Base-by-base conservation (phyloP, 768 basidiomycete species). In the Boletus patriciae region DNA sequence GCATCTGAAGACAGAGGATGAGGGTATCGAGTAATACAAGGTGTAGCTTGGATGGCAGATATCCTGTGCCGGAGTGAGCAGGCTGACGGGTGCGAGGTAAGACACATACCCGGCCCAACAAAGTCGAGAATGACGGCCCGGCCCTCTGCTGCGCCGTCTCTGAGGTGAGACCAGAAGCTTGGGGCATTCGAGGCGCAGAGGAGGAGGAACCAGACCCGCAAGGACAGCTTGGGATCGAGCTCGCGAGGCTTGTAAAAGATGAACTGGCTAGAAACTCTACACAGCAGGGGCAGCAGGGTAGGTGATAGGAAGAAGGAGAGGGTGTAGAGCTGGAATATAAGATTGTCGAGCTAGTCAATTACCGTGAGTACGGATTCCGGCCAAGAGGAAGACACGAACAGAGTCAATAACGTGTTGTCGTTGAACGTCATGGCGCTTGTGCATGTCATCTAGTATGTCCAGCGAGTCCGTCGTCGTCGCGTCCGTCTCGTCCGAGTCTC, bases 271-370 rank as follows among this genome's bases (percentile, higher is more conserved):
- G 81, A 61, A 46, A 85, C 62, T 38, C 90, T 81, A 10, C 63
- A 73, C 9, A 72, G 50, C 16, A 72, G 45, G 42, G 71, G 72
- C 29, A 74, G 44, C 55, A 90, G 65, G 33, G 85, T 79, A 9
- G 90, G 90, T 4, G 88, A 85, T 33, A 88, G 77, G 72, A 92
- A 82, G 78, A 89, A 92, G 42, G 89, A 91, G 55, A 91, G 69
- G 49, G 83, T 80, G 70, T 88, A 83, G 59, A 92, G 74, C 67
- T 90, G 87, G 74, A 87, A 87, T 57, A 88, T 76, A 33, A 90
- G 73, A 56, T 78, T 72, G 70, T 91, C 86, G 69, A 91, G 79
- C 90, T 91, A 50, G 44, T 45, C 36, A 34, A 54, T 57, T 47
- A 42, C 47, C 38, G 51, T 59, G 43, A 38, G 37, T 16, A 61